phyloP scores from a whole-genome alignment of 176 grass and related monocot genomes.

The Eragrostis curvula region DNA sequence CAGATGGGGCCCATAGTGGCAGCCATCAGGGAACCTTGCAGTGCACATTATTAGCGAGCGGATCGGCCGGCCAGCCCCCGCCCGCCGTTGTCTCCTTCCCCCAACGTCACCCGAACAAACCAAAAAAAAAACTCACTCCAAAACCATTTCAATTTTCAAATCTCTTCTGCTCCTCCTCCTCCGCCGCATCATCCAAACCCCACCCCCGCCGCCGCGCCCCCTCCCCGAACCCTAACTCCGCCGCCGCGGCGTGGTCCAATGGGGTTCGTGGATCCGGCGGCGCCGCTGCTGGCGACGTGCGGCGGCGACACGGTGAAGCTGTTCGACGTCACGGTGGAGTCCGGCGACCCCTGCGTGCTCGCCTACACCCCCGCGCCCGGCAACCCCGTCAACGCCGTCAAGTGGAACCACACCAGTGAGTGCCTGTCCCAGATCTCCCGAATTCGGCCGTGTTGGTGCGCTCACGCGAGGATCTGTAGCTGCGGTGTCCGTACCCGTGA shows the following conservation, averaged over 20 bases:
- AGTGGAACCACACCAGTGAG: constrained; percentile 98
- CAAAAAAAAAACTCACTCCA: no score
- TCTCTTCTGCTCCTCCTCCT: constrained; percentile 22
- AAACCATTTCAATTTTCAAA: constrained; percentile 59
- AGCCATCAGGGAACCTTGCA: constrained; percentile 32
- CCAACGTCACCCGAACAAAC: not conserved
- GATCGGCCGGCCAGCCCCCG: not conserved
- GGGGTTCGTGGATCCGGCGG: constrained; percentile 84
- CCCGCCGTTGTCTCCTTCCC: not conserved
- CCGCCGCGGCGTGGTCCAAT: constrained; percentile 42
- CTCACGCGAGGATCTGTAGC: not conserved
- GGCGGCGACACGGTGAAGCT: constrained; percentile 95
- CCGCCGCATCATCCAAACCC: not conserved
- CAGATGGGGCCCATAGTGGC: not conserved
- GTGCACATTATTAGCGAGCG: constrained; percentile 11
- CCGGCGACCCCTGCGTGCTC: constrained; percentile 89
- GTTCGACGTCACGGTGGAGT: constrained; percentile 76
- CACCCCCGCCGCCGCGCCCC: not conserved
- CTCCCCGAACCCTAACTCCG: constrained; percentile 32
- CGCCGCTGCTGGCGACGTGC: constrained; percentile 76
- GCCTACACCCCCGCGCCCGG: constrained; percentile 68
- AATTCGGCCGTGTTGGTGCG: not conserved
- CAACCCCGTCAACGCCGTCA: constrained; percentile 76
- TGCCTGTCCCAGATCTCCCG: constrained; percentile 43
- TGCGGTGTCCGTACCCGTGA: not conserved